Evolutionary conservation across 768 basidiomycete genomes (phyloP).

Genomic region (Exidia glandulosa): DNA sequence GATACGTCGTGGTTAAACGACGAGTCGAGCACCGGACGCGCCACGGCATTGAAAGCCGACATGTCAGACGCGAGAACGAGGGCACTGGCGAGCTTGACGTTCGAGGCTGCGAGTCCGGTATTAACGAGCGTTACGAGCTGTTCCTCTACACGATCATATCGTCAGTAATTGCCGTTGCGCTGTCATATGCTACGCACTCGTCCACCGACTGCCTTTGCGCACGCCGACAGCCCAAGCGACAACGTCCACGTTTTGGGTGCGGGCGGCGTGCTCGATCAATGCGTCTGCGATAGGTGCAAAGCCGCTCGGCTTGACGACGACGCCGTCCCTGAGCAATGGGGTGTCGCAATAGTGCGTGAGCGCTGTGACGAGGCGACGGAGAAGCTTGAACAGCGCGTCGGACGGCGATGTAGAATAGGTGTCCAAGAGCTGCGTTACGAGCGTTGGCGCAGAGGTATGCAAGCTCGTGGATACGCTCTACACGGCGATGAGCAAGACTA

Average conservation of each 20-base stretch:
- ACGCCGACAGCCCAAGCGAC: constrained; percentile 47
- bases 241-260: constrained; percentile 29
- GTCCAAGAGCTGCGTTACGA: constrained; percentile 49
- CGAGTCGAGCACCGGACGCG: not conserved
- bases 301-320: constrained; percentile 36
- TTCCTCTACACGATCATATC: constrained; percentile 15
- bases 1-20: constrained; percentile 25
- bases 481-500: not conserved
- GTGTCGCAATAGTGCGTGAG: constrained; percentile 70
- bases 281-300: constrained; percentile 48
- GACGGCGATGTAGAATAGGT: constrained; percentile 33
- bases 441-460: constrained; percentile 60
- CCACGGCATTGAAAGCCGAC: constrained; percentile 19
- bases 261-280: constrained; percentile 29
- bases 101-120: not conserved
- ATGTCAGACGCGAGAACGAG: constrained; percentile 33
- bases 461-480: constrained; percentile 77
- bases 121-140: constrained; percentile 17
- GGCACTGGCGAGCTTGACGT: constrained; percentile 8
- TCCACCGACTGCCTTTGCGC: constrained; percentile 59
- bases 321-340: not conserved
- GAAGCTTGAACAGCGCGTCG: constrained; percentile 34
- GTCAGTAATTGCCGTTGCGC: not conserved
- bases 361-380: constrained; percentile 68
- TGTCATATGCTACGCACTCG: constrained; percentile 42